Evolutionary conservation across 2,329 filamentous ascomycete species (phyloP), one percentile per base, ranked within the genome.

Genomic region (Moelleriella libera): DNA sequence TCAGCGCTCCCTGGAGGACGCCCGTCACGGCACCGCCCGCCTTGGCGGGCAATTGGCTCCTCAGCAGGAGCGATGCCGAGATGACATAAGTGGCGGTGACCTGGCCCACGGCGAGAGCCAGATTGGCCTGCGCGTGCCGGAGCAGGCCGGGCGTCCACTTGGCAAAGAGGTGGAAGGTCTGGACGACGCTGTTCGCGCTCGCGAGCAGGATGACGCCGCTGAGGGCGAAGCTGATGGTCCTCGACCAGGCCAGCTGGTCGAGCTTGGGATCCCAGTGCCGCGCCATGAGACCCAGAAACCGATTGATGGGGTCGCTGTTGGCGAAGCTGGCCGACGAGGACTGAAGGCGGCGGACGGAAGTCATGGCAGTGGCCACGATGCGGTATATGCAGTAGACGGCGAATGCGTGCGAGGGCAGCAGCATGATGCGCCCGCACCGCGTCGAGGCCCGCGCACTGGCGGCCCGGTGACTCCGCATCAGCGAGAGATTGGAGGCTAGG

Each of bases 81-180:
- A 94, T 88, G 47, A 94, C 86, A 60, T 94, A 94, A 1, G 86
- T 88, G 2, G 85, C 88, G 1, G 80, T 80, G 43, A 94, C 80
- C 63, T 94, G 88, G 5, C 81, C 84, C 37, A 90, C 80, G 42
- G 88, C 71, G 10, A 94, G 74, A 1, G 88, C 85, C 37, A 92
- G 72, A 58, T 88, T 88, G 8, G 84, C 83, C 58, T 85, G 84
- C 5, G 82, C 80, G 55, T 84, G 83, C 53, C 81, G 78, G 8
- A 88, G 68, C n/a, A 90, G 63, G 5, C 72, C 71, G 0, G 87
- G 87, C 7, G 80, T 74, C 68, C 86, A 84, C 53, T 82, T 82
- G 4, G 83, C 78, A 58, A 94, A 86, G 47, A 94, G 74, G 54
- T 83, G 81, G 56, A 90, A 85, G 0, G 88, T 94, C 61, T 92